These are phyloP conservation scores for Rossbeevera mucosa DNA, from an alignment of 768 basidiomycete species.

Conservation along the genomic window DNA sequence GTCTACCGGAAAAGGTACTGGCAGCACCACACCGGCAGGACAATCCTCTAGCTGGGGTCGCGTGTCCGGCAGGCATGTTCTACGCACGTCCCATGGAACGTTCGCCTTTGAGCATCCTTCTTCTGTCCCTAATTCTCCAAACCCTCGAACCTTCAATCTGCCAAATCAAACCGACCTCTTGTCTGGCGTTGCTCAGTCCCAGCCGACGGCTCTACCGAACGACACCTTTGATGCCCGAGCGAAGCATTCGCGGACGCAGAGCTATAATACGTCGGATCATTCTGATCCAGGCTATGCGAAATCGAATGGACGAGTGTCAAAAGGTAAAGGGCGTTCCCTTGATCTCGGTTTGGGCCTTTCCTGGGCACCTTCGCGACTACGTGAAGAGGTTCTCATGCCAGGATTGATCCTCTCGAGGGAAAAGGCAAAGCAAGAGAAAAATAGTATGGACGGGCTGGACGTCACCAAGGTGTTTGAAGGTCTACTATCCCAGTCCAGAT, in stretches of 20 bases:
- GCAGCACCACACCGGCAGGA: slow-evolving; percentile 27
- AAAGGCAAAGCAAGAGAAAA: slow-evolving; percentile 21
- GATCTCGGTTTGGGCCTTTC: slow-evolving; percentile 66
- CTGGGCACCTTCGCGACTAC: slow-evolving; percentile 67
- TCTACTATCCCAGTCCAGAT: slow-evolving; percentile 33
- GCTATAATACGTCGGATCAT: slow-evolving; percentile 26
- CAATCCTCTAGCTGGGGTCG: slow-evolving; percentile 58
- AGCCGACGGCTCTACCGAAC: slow-evolving; percentile 19
- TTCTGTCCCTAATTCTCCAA: slow-evolving; percentile 41
- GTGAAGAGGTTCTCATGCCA: slow-evolving; percentile 62
- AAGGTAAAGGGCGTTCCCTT: slow-evolving; percentile 62
- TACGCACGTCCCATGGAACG: slow-evolving; percentile 47
- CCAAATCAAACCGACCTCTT: slow-evolving; percentile 10
- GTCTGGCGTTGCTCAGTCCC: slow-evolving; percentile 11
- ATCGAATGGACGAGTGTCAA: slow-evolving; percentile 19
- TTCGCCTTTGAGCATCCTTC: slow-evolving; percentile 70
- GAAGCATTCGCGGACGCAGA: slow-evolving; percentile 23
- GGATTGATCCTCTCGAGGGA: slow-evolving; percentile 28
- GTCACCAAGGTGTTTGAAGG: slow-evolving; percentile 37
- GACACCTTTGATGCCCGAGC: slow-evolving; percentile 31
- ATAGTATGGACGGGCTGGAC: slow-evolving; percentile 22
- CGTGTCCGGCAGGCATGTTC: slow-evolving; percentile 40
- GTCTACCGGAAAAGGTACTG: slow-evolving; percentile 27
- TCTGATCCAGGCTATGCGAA: slow-evolving; percentile 10
- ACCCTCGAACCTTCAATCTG: slow-evolving; percentile 17